Conservation (phyloP, 2,329 filamentous ascomycete species). For the Calonectria crousiana region DNA sequence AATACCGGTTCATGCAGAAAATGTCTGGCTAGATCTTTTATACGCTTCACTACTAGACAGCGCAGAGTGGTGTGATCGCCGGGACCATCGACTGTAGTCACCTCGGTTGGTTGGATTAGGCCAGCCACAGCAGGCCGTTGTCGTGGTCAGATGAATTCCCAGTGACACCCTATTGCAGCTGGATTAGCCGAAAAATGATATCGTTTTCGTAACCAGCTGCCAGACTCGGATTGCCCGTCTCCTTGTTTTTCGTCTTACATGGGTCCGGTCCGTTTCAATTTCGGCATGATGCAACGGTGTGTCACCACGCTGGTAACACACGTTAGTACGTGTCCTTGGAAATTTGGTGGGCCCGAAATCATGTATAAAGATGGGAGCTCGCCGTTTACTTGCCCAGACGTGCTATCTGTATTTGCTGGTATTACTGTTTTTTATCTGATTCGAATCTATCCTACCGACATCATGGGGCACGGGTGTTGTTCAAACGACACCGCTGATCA, state of each 20-base stretch:
- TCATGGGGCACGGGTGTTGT: not conserved
- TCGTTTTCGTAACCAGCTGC: not conserved
- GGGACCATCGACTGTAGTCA: too few species aligned
- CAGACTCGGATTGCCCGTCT: not conserved
- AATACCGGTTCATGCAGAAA: too few species aligned
- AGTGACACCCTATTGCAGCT: not conserved
- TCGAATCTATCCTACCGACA: not conserved
- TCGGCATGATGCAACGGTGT: not conserved
- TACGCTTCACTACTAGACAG: too few species aligned
- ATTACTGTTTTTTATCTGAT: too few species aligned
- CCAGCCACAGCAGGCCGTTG: too few species aligned
- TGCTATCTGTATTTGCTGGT: too few species aligned
- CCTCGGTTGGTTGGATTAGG: too few species aligned
- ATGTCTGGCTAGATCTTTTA: too few species aligned
- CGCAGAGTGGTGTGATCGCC: too few species aligned
- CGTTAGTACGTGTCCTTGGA: not conserved
- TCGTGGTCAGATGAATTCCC: too few species aligned
- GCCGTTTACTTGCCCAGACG: too few species aligned
- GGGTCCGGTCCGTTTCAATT: not conserved
- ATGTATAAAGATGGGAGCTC: not conserved
- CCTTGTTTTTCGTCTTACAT: not conserved
- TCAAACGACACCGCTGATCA: not conserved
- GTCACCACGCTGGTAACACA: not conserved
- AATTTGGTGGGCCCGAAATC: not conserved
- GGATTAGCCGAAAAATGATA: not conserved